phyloP scores from a whole-genome alignment of 2,329 filamentous ascomycete species.

The Hymenoscyphus occultus region DNA sequence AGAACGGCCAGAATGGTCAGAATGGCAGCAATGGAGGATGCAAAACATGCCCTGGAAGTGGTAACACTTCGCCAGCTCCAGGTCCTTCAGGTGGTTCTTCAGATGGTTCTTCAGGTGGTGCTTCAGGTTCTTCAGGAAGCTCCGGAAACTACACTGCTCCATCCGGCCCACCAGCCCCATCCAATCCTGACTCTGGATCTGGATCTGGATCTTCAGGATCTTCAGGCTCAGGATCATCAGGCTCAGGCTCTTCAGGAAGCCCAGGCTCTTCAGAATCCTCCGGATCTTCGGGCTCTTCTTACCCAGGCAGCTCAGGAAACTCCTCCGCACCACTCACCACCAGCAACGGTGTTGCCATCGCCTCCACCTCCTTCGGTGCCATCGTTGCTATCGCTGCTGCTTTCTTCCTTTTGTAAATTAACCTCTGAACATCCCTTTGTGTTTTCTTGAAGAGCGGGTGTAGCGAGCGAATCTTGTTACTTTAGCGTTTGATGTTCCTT shows the following conservation, averaged over 20 bases:
- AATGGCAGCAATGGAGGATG: not conserved
- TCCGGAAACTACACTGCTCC: conserved; percentile 2
- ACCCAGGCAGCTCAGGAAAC: not conserved
- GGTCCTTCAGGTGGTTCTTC: not conserved
- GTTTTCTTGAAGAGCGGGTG: not conserved
- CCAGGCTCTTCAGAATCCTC: not conserved
- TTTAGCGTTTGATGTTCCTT: no score
- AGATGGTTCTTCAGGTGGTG: no score
- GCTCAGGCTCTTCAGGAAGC: not conserved
- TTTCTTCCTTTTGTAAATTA: conserved; percentile 2
- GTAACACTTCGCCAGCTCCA: not conserved
- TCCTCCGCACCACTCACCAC: not conserved
- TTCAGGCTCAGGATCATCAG: not conserved
- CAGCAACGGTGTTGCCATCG: conserved; percentile 1
- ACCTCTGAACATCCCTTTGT: not conserved
- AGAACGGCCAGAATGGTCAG: not conserved
- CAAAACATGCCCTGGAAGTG: not conserved
- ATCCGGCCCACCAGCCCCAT: not conserved
- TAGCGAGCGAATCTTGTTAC: not conserved
- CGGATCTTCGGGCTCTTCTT: not conserved
- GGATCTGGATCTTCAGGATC: not conserved
- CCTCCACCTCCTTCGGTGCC: conserved; percentile 1
- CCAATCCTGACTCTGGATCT: not conserved
- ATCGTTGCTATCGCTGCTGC: not conserved
- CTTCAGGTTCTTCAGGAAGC: not conserved